Base-by-base conservation (phyloP, 345 rosid species). In the Fremontodendron californicum region DNA sequence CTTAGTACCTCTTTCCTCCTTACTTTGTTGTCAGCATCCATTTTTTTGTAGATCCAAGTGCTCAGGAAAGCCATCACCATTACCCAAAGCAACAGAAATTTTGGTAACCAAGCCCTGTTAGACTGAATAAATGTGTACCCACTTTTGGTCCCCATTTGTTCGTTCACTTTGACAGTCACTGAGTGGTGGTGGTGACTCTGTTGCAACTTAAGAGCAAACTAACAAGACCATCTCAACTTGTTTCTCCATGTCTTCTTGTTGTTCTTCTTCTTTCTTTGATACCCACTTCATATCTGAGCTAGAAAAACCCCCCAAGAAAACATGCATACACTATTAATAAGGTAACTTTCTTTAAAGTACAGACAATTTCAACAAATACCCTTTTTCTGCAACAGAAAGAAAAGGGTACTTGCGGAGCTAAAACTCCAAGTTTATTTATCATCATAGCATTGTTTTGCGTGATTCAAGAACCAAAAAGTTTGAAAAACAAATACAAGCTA, bases 1-100 rank as follows among this genome's bases (percentile, higher is more conserved):
- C 83, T 86, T 82, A 96, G 65, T 19, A 84, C 90, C 62, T 96
- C 99, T 79, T 86, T 86, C 83, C 97, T 92, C 83, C 92, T 83
- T 70, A 87, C 86, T 79, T 88, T 92, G 69, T 83, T 86, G 21
- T 83, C 71, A 75, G 84, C 86, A 81, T 96, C 93, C 94, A 93
- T 90, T 19, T 70, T 35, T 73, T 81, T 83, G 82, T 85, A 96
- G 76, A 92, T 82, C 71, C 45, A 55, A 75, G 73, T 46, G 83
- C 96, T 84, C 11, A 83, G 0, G 67, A 82, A 76, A 57, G 85
- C 87, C 81, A 90, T 80, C 57, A 79, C 49, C 84, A 90, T 77
- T 43, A 90, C 76, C 90, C 90, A 91, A n/a, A 90, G 75, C 74
- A 90, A 21, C 83, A 92, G 62, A 70, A 84, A 60, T 75, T 85